phyloP scores from a whole-genome alignment of 2,329 filamentous ascomycete species.

The Aspergillus tamarii region DNA sequence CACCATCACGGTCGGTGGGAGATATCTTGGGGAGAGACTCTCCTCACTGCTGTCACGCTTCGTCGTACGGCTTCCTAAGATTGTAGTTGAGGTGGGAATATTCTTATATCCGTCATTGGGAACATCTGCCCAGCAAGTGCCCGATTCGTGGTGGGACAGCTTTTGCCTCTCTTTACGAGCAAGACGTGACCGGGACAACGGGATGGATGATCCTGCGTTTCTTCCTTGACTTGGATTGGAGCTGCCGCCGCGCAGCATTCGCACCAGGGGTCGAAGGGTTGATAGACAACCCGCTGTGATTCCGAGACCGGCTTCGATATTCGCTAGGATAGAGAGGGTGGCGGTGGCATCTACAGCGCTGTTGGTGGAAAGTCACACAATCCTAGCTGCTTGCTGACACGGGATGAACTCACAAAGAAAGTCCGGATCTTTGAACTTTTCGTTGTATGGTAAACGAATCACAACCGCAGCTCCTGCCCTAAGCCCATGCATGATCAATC shows the following conservation, averaged over 20 bases:
- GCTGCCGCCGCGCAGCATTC: constrained; percentile 5
- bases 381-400: background rate
- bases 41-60: background rate
- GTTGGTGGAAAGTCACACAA: constrained; percentile 25
- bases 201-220: background rate
- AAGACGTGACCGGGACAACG: background rate
- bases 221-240: background rate
- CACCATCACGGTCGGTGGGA: background rate
- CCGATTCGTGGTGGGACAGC: background rate
- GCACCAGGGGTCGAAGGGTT: constrained; percentile 45
- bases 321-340: constrained; percentile 28
- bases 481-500: constrained; percentile 25
- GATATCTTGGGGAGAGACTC: background rate
- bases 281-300: constrained; percentile 28
- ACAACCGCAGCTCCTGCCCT: constrained; percentile 9
- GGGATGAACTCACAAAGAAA: constrained; percentile 33
- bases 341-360: background rate
- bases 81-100: background rate
- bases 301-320: constrained; percentile 18
- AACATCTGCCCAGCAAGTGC: background rate
- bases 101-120: constrained; percentile 1
- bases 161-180: background rate
- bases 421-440: constrained; percentile 22
- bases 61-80: background rate
- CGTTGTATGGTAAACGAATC: constrained; percentile 9